Percentiles rank a stretch among this genome's conserved stretches.
phyloP scores from a whole-genome alignment of 768 basidiomycete genomes.

The Polyporus arcularius region DNA sequence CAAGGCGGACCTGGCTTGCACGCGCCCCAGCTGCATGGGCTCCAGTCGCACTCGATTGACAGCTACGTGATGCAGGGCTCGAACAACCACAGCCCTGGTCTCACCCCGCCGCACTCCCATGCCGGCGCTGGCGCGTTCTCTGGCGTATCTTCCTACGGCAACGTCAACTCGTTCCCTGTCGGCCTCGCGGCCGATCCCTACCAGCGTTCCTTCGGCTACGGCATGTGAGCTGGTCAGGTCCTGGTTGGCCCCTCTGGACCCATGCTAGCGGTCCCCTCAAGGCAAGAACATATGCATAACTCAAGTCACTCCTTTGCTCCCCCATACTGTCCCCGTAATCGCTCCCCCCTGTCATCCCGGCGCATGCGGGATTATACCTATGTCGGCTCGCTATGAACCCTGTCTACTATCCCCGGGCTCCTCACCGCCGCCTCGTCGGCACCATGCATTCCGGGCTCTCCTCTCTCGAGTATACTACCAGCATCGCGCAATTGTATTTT shows the following conservation, averaged over 20 bases:
- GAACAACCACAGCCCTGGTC: constrained; percentile 62
- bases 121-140: constrained; percentile 54
- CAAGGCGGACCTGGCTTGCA: constrained; percentile 46
- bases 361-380: constrained; percentile 27
- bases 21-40: constrained; percentile 37
- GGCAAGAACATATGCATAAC: constrained; percentile 15
- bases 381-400: constrained; percentile 25
- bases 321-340: constrained; percentile 13
- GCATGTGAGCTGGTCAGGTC: constrained; percentile 56
- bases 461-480: constrained; percentile 34
- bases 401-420: constrained; percentile 19
- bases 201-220: constrained; percentile 75
- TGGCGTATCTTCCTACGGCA: constrained; percentile 51
- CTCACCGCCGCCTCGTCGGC: neutral
- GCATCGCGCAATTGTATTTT: constrained; percentile 42
- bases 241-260: neutral
- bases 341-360: constrained; percentile 15
- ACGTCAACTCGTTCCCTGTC: constrained; percentile 54
- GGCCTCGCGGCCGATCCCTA: constrained; percentile 72
- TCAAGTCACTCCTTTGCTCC: constrained; percentile 20
- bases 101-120: constrained; percentile 61
- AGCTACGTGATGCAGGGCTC: constrained; percentile 79
- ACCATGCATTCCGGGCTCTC: constrained; percentile 30
- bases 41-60: constrained; percentile 77
- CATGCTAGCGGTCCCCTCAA: constrained; percentile 3